Evolutionary conservation across 176 grass and related monocot species (phyloP).

Genomic region (Ananas comosus): DNA sequence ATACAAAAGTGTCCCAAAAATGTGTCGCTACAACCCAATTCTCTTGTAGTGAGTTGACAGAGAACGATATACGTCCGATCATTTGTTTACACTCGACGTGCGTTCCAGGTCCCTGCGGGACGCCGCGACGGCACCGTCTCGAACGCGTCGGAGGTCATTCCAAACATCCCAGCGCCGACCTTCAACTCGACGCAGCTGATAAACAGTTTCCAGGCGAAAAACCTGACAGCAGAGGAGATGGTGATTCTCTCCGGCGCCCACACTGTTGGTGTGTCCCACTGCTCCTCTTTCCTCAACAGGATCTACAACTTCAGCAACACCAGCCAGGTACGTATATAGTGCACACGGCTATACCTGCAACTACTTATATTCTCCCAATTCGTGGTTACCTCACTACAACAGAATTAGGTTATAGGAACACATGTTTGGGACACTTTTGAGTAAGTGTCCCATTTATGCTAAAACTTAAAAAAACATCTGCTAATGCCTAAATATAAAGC

Average conservation of each 20-base stretch:
- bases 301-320: constrained; percentile 31
- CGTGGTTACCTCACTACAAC: no score
- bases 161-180: constrained; percentile 30
- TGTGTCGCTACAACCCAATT: no score
- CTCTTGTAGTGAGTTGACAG: no score
- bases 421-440: no score
- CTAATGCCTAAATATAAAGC: no score
- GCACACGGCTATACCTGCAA: background rate
- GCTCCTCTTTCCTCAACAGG: constrained; percentile 31
- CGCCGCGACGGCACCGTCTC: constrained; percentile 50
- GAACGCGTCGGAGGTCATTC: background rate
- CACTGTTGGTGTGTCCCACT: constrained; percentile 70
- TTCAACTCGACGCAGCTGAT: constrained; percentile 20
- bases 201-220: background rate
- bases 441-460: no score
- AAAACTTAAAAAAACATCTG: no score
- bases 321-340: background rate
- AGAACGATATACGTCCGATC: no score
- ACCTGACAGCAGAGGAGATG: constrained; percentile 51
- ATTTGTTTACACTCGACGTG: no score
- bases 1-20: no score
- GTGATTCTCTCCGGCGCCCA: constrained; percentile 65
- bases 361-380: no score
- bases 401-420: no score
- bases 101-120: constrained; percentile 37